phyloP scores from a whole-genome alignment of 495 filamentous ascomycete genomes.

The Cercophora sp. region DNA sequence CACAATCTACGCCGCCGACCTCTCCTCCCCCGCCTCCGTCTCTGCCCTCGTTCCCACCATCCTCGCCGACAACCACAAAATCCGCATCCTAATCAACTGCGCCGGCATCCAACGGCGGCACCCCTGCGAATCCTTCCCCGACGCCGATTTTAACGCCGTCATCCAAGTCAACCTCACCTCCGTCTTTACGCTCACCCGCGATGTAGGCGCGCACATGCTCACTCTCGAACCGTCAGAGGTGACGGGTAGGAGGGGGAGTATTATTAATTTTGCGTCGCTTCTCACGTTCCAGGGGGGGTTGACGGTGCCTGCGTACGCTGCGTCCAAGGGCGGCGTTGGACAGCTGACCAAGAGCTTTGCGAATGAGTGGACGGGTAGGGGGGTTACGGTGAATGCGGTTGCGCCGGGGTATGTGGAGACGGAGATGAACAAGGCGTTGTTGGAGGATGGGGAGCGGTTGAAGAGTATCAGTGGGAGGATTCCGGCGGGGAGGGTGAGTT shows the following conservation, averaged over 20 bases:
- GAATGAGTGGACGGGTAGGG: conserved; percentile 79
- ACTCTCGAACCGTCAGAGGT: conserved; percentile 47
- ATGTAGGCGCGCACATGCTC: conserved; percentile 83
- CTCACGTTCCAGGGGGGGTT: conserved; percentile 89
- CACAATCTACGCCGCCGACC: conserved; percentile 67
- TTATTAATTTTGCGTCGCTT: conserved; percentile 84
- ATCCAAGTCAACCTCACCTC: conserved; percentile 79
- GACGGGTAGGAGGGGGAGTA: conserved; percentile 61
- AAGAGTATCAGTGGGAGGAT: conserved; percentile 76
- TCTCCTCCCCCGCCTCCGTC: conserved; percentile 59
- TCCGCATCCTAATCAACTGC: conserved; percentile 77
- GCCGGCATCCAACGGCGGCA: conserved; percentile 83
- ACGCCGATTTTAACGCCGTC: conserved; percentile 79
- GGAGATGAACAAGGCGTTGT: conserved; percentile 85
- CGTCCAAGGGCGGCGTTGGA: conserved; percentile 79
- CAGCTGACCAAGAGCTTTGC: conserved; percentile 84
- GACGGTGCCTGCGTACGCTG: conserved; percentile 87
- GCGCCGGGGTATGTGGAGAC: conserved; percentile 82
- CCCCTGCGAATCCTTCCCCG: conserved; percentile 71
- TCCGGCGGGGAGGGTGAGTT: conserved; percentile 61
- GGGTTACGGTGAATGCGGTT: conserved; percentile 77
- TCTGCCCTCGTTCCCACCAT: conserved; percentile 57
- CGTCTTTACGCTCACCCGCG: conserved; percentile 79
- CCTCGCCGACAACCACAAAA: conserved; percentile 53
- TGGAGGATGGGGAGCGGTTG: conserved; percentile 65